Percentiles rank a stretch among this genome's conserved stretches.
These are phyloP conservation scores for Podospora pseudoanserina DNA, from an alignment of 495 filamentous ascomycete genomes.

Conservation along the genomic window DNA sequence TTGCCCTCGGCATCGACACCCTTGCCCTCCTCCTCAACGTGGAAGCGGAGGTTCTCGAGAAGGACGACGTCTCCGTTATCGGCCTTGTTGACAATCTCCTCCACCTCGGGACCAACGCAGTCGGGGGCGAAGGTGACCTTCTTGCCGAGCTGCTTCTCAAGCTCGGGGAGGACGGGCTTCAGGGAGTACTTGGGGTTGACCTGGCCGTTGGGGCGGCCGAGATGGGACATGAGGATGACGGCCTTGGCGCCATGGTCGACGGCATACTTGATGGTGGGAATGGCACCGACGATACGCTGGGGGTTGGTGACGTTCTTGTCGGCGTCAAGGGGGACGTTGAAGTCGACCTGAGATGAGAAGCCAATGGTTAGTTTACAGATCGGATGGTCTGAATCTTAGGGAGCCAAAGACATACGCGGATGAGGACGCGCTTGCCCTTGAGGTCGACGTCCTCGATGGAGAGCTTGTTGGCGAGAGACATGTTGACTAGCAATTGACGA, in stretches of 20 bases:
- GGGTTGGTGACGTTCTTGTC: conserved; percentile 94
- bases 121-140: conserved; percentile 87
- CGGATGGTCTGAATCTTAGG: not conserved
- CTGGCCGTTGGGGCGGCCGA: conserved; percentile 92
- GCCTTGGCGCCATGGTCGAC: conserved; percentile 90
- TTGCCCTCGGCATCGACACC: conserved; percentile 88
- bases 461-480: conserved; percentile 99
- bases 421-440: conserved; percentile 95
- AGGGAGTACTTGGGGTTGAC: conserved; percentile 88
- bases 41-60: conserved; percentile 96
- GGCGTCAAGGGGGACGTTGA: conserved; percentile 95
- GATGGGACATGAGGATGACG: conserved; percentile 97
- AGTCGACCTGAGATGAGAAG: conserved; percentile 71
- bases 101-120: conserved; percentile 83
- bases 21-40: conserved; percentile 95
- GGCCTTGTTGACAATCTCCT: conserved; percentile 83
- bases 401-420: conserved; percentile 64
- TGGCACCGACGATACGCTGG: conserved; percentile 94
- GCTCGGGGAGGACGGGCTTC: conserved; percentile 84
- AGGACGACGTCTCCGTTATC: conserved; percentile 80
- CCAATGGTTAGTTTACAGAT: not conserved
- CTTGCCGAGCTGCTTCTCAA: conserved; percentile 81
- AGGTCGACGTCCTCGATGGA: conserved; percentile 93
- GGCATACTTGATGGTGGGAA: conserved; percentile 98
- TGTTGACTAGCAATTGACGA: conserved; percentile 42